Evolutionary conservation across 2,329 filamentous ascomycete genomes (phyloP).

Genomic region (Eutypa lata): DNA sequence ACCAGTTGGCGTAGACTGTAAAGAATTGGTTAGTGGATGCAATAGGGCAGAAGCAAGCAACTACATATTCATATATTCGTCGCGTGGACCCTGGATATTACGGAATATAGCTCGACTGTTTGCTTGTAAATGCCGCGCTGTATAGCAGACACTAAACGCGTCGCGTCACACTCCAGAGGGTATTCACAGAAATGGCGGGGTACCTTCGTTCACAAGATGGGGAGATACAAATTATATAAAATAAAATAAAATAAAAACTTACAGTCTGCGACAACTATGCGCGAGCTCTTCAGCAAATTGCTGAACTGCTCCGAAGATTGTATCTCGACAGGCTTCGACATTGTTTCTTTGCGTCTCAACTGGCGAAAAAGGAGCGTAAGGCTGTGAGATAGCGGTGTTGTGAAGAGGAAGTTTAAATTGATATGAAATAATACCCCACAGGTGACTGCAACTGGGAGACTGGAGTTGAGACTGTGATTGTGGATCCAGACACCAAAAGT

Average conservation of each 20-base stretch:
- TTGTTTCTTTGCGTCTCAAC: slow-evolving; percentile 22
- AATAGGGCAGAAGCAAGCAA: not conserved
- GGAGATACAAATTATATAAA: not conserved
- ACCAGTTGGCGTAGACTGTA: slow-evolving; percentile 85
- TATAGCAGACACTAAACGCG: no score
- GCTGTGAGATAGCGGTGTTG: slow-evolving; percentile 1
- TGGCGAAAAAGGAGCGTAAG: not conserved
- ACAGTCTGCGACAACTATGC: slow-evolving; percentile 87
- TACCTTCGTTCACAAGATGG: slow-evolving; percentile 3
- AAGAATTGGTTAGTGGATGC: slow-evolving; percentile 6
- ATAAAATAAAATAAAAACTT: slow-evolving; percentile 37
- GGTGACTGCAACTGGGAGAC: no score
- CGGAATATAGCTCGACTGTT: no score
- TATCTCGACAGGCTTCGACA: slow-evolving; percentile 47
- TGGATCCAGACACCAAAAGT: not conserved
- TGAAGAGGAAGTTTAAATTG: not conserved
- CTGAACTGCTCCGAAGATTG: slow-evolving; percentile 62
- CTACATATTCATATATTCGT: no score
- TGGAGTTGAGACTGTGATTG: no score
- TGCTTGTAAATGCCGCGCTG: no score
- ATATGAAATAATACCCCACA: not conserved
- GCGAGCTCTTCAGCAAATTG: slow-evolving; percentile 65
- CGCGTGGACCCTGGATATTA: no score
- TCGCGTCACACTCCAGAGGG: slow-evolving; percentile 1
- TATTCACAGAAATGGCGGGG: slow-evolving; percentile 25